Percentiles rank a stretch among this genome's conserved stretches.
phyloP scores from a whole-genome alignment of 768 basidiomycete species.

The Boletales sp. region DNA sequence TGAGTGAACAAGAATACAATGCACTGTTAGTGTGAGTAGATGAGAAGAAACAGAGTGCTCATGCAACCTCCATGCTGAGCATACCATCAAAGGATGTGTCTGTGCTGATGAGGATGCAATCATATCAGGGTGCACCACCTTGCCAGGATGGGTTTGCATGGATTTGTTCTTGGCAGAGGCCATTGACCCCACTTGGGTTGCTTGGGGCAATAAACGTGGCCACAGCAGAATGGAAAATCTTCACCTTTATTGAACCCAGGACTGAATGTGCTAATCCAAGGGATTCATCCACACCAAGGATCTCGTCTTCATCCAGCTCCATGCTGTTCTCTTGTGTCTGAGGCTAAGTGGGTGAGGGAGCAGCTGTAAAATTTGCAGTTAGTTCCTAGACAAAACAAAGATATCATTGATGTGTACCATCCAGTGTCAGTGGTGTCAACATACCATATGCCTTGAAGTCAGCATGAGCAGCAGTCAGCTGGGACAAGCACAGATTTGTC shows the following conservation, averaged over 20 bases:
- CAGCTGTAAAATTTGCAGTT: background rate
- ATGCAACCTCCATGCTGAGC: conserved; percentile 25
- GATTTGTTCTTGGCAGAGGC: conserved; percentile 24
- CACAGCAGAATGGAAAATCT: background rate
- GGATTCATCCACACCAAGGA: background rate
- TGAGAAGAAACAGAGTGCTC: conserved; percentile 21
- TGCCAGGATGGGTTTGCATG: conserved; percentile 27
- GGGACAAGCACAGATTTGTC: background rate
- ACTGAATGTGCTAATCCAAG: background rate
- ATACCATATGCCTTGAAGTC: background rate
- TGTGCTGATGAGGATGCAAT: conserved; percentile 27
- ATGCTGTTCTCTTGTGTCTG: background rate
- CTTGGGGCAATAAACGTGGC: background rate
- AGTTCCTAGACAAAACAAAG: background rate
- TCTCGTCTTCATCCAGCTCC: background rate
- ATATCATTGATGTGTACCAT: background rate
- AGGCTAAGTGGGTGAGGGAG: background rate
- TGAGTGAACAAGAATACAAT: conserved; percentile 17
- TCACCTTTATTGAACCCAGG: background rate
- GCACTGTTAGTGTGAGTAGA: conserved; percentile 4
- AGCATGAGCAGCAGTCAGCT: background rate
- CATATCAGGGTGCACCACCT: conserved; percentile 21
- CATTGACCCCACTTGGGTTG: background rate
- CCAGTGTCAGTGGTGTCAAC: background rate
- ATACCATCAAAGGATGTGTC: conserved; percentile 7